phyloP scores from a whole-genome alignment of 305 asterid species.

The Fraxinus velutina region DNA sequence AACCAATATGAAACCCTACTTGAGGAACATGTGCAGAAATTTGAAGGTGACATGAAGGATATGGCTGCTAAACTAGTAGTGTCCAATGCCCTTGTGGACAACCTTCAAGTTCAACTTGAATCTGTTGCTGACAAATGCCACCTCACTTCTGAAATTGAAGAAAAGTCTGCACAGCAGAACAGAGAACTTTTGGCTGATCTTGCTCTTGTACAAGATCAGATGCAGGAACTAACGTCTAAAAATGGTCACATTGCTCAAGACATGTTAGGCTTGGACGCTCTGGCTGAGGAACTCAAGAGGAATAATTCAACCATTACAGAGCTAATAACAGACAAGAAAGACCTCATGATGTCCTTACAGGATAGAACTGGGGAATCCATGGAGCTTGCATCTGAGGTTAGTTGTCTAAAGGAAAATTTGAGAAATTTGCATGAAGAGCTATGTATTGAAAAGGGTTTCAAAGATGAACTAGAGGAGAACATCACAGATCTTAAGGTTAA shows the following conservation, averaged over 20 bases:
- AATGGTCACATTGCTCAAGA: conserved; percentile 55
- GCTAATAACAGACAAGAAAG: conserved; percentile 55
- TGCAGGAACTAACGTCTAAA: conserved; percentile 54
- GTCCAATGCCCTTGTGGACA: conserved; percentile 66
- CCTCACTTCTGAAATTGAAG: conserved; percentile 57
- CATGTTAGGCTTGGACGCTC: conserved; percentile 45
- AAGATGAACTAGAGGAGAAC: conserved; percentile 48
- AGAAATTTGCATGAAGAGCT: conserved; percentile 50
- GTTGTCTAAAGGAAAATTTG: conserved; percentile 47
- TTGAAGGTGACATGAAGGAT: conserved; percentile 45
- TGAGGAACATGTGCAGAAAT: conserved; percentile 48
- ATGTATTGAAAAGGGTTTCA: conserved; percentile 42
- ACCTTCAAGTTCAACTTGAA: conserved; percentile 70
- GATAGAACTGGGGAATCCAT: conserved; percentile 50
- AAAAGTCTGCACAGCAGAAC: conserved; percentile 43
- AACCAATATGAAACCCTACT: conserved; percentile 43
- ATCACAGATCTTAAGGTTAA: conserved; percentile 52
- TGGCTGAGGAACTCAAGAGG: conserved; percentile 58
- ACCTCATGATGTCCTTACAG: conserved; percentile 40
- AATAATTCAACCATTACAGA: conserved; percentile 43
- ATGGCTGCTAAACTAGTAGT: conserved; percentile 47
- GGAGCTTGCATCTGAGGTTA: conserved; percentile 55
- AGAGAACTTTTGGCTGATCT: conserved; percentile 65
- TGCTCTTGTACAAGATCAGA: conserved; percentile 54
- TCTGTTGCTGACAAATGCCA: conserved; percentile 55